phyloP scores from a whole-genome alignment of 805 yeast species.

The Wickerhamomyces rabaulensis region DNA sequence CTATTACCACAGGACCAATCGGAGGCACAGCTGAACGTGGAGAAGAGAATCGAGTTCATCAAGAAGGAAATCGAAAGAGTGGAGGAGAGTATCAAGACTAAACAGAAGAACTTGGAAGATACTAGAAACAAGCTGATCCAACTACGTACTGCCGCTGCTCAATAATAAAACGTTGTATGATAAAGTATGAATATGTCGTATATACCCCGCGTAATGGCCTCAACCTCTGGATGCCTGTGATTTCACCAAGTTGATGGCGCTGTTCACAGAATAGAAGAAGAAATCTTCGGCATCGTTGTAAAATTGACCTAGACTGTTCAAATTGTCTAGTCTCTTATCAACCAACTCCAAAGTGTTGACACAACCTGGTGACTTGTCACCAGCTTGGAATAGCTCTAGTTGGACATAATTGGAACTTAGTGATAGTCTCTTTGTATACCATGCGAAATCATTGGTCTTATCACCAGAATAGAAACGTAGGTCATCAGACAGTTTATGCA shows the following conservation, averaged over 20 bases:
- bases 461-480: slow-evolving; percentile 78
- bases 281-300: slow-evolving; percentile 72
- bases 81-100: slow-evolving; percentile 59
- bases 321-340: slow-evolving; percentile 47
- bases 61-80: slow-evolving; percentile 70
- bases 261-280: slow-evolving; percentile 56
- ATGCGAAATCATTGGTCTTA: slow-evolving; percentile 70
- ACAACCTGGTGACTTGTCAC: slow-evolving; percentile 56
- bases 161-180: neutral
- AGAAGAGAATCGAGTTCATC: slow-evolving; percentile 86
- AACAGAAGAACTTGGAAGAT: slow-evolving; percentile 51
- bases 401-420: slow-evolving; percentile 67
- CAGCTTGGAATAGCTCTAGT: slow-evolving; percentile 75
- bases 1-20: slow-evolving; percentile 79
- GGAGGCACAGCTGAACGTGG: slow-evolving; percentile 82
- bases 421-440: slow-evolving; percentile 86
- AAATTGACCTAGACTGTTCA: slow-evolving; percentile 51
- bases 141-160: slow-evolving; percentile 29
- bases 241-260: slow-evolving; percentile 59
- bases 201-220: neutral
- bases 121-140: slow-evolving; percentile 51
- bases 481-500: slow-evolving; percentile 78
- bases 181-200: neutral
- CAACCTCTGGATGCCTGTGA: slow-evolving; percentile 65
- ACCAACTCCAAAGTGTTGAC: slow-evolving; percentile 60